Evolutionary conservation across 257 asterid species (phyloP).

Genomic region (Echites panduratus): DNA sequence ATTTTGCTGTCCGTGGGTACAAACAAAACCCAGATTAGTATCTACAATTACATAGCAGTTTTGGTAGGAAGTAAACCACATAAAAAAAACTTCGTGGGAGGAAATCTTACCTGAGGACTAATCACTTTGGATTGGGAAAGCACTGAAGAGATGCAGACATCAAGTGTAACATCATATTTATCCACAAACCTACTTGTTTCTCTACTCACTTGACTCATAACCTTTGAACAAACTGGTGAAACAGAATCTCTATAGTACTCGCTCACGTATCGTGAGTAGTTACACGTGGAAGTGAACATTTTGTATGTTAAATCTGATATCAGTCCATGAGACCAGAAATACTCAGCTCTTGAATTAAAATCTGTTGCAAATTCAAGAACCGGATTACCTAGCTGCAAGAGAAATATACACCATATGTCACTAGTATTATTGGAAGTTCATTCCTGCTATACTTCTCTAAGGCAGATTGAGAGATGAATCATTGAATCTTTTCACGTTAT

Average conservation of each 20-base stretch:
- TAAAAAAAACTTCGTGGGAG: background rate
- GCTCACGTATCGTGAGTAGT: conserved; percentile 59
- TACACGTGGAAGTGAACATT: conserved; percentile 48
- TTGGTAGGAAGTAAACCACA: background rate
- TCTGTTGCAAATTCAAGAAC: conserved; percentile 57
- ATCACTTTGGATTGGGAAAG: conserved; percentile 57
- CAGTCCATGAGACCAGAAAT: conserved; percentile 74
- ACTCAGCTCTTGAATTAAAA: conserved; percentile 64
- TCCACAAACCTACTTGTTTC: conserved; percentile 66
- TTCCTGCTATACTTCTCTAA: background rate
- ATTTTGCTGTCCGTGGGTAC: conserved; percentile 29
- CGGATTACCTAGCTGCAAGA: conserved; percentile 68
- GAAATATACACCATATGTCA: background rate
- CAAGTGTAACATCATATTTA: conserved; percentile 62
- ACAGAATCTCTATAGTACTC: conserved; percentile 49
- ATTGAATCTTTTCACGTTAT: background rate
- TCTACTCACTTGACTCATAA: conserved; percentile 45
- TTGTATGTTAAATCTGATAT: conserved; percentile 61
- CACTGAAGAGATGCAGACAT: conserved; percentile 62
- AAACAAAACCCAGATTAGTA: background rate
- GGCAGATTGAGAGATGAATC: background rate
- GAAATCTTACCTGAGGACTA: conserved; percentile 43
- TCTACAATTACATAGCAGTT: background rate
- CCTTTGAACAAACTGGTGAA: conserved; percentile 42
- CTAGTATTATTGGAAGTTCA: background rate